Conservation (phyloP, 1,284 basidiomycete genomes). For the Meira miltonrushii region DNA sequence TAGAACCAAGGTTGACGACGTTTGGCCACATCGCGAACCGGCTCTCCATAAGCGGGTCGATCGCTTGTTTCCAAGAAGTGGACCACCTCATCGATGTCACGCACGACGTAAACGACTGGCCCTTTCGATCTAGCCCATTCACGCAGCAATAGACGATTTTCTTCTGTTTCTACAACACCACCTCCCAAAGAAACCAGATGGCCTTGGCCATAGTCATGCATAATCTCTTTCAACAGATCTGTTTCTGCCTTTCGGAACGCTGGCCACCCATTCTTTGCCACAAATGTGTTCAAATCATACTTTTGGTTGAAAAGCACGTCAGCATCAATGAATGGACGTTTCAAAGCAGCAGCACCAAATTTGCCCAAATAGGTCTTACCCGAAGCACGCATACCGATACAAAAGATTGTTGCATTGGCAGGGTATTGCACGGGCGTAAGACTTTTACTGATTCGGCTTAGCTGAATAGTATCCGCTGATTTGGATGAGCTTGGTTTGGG, state of each 20-base stretch:
- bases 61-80: slow-evolving; percentile 81
- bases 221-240: slow-evolving; percentile 51
- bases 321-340: slow-evolving; percentile 79
- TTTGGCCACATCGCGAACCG: slow-evolving; percentile 73
- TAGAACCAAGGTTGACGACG: slow-evolving; percentile 81
- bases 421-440: slow-evolving; percentile 49
- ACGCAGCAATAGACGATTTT: slow-evolving; percentile 61
- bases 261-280: slow-evolving; percentile 70
- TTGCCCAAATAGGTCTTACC: slow-evolving; percentile 88
- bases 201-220: slow-evolving; percentile 54
- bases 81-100: slow-evolving; percentile 68
- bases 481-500: slow-evolving; percentile 47
- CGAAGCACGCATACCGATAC: slow-evolving; percentile 94
- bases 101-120: slow-evolving; percentile 67
- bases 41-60: slow-evolving; percentile 64
- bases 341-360: slow-evolving; percentile 69
- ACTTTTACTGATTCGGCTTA: slow-evolving; percentile 18
- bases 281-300: slow-evolving; percentile 70
- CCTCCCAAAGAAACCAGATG: slow-evolving; percentile 72
- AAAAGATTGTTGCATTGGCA: slow-evolving; percentile 66
- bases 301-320: slow-evolving; percentile 72
- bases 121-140: slow-evolving; percentile 63
- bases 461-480: slow-evolving; percentile 22
- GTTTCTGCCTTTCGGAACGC: slow-evolving; percentile 63
- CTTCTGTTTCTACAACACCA: slow-evolving; percentile 82